A percentile compares a stretch with the other conserved stretches of the same genome.
These are phyloP conservation scores for Tuber borchii DNA, from an alignment of 495 filamentous ascomycete species.

Conservation along the genomic window DNA sequence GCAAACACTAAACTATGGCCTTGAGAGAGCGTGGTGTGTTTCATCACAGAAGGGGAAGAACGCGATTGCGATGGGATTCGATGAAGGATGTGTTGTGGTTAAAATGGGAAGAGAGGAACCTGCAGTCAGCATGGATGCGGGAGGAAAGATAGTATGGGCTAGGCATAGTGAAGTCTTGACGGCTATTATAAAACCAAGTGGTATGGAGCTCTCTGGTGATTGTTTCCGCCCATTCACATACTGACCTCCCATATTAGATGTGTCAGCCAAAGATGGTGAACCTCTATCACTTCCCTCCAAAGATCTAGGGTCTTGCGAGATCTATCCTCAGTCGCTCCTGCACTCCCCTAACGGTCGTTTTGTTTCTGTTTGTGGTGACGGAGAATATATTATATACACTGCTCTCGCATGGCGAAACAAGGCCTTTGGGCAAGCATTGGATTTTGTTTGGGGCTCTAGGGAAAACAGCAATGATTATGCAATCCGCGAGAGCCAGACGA, in stretches of 20 bases:
- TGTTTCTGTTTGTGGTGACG: conserved; percentile 93
- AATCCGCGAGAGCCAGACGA: conserved; percentile 85
- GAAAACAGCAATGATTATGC: conserved; percentile 98
- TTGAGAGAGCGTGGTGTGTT: conserved; percentile 97
- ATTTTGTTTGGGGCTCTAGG: conserved; percentile 96
- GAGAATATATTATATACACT: conserved; percentile 98
- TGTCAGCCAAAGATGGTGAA: conserved; percentile 76
- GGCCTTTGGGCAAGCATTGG: conserved; percentile 86
- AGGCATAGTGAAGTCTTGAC: conserved; percentile 90
- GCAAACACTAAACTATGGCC: conserved; percentile 87
- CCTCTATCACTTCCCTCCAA: conserved; percentile 82
- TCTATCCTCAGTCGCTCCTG: conserved; percentile 87
- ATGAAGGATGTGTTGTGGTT: conserved; percentile 94
- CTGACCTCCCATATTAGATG: conserved; percentile 48
- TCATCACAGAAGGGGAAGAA: conserved; percentile 89
- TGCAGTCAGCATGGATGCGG: conserved; percentile 91
- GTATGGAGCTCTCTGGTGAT: conserved; percentile 43
- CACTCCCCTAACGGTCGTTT: conserved; percentile 98
- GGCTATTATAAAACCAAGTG: conserved; percentile 84
- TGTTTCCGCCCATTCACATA: background rate
- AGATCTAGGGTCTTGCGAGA: conserved; percentile 88
- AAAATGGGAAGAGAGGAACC: conserved; percentile 97
- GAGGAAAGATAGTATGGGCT: conserved; percentile 93
- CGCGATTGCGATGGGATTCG: conserved; percentile 90
- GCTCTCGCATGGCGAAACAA: conserved; percentile 96